Conservation (phyloP, 2,329 filamentous ascomycete species). For the Aureobasidium leucospermi region DNA sequence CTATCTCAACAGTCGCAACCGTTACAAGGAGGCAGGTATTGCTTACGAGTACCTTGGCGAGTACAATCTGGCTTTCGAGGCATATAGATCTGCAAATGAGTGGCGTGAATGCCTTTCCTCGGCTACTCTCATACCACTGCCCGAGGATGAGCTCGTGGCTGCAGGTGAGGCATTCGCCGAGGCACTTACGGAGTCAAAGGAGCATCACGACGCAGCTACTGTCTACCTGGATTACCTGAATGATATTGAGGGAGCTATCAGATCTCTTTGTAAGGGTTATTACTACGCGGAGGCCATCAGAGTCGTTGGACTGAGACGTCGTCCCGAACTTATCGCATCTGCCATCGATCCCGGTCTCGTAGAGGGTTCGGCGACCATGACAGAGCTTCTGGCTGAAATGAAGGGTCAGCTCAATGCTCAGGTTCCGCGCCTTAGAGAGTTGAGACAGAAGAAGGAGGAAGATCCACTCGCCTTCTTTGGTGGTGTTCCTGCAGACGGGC, state of each 20-base stretch:
- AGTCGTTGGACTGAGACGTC: conserved; percentile 55
- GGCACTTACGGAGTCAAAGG: conserved; percentile 73
- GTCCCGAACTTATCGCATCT: conserved; percentile 55
- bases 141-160: conserved; percentile 51
- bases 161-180: conserved; percentile 72
- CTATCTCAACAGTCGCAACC: conserved; percentile 65
- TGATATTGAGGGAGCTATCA: conserved; percentile 62
- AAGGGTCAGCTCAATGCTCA: conserved; percentile 76
- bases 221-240: conserved; percentile 76
- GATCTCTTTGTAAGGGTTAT: conserved; percentile 79
- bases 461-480: conserved; percentile 88
- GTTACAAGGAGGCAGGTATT: conserved; percentile 78
- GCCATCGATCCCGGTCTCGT: conserved; percentile 72
- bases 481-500: conserved; percentile 43
- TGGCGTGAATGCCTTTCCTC: conserved; percentile 88
- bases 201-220: conserved; percentile 70
- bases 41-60: conserved; percentile 78
- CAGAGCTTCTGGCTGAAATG: conserved; percentile 90
- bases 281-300: conserved; percentile 86
- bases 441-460: conserved; percentile 70
- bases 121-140: conserved; percentile 61
- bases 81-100: conserved; percentile 75
- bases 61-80: conserved; percentile 66
- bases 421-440: conserved; percentile 74
- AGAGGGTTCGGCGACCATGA: conserved; percentile 73